A percentile compares a stretch with the other conserved stretches of the same genome.
phyloP scores from a whole-genome alignment of 495 filamentous ascomycete species.

The Baudoinia panamericana region DNA sequence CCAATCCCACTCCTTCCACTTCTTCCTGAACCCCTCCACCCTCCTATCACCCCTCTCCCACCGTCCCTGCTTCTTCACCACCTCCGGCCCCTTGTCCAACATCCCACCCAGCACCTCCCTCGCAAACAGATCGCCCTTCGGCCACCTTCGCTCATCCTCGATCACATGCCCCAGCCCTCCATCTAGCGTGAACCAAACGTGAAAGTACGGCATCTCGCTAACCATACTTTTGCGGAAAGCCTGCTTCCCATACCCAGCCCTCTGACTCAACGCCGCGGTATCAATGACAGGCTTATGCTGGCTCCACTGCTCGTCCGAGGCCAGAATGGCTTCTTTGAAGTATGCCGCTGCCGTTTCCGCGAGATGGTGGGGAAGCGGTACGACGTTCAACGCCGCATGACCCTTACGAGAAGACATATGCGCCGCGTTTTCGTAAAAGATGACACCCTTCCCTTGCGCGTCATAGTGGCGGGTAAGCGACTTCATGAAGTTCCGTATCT shows the following conservation, averaged over 20 bases:
- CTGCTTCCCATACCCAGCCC: constrained; percentile 49
- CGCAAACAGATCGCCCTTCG: constrained; percentile 84
- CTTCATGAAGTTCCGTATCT: constrained; percentile 99
- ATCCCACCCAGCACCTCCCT: constrained; percentile 87
- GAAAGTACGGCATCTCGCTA: constrained; percentile 98
- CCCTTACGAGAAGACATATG: constrained; percentile 53
- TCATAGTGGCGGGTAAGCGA: constrained; percentile 84
- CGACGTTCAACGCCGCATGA: constrained; percentile 75
- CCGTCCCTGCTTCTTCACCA: constrained; percentile 81
- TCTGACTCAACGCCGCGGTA: constrained; percentile 49
- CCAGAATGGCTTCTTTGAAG: constrained; percentile 87
- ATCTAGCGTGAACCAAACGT: constrained; percentile 89
- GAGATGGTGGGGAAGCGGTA: constrained; percentile 75
- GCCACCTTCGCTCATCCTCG: constrained; percentile 79
- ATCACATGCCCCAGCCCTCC: constrained; percentile 88
- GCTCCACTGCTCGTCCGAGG: constrained; percentile 79
- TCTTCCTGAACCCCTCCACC: constrained; percentile 64
- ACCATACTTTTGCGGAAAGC: constrained; percentile 74
- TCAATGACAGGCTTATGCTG: constrained; percentile 93
- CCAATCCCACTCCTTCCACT: constrained; percentile 94
- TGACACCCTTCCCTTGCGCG: constrained; percentile 73
- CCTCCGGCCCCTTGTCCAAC: constrained; percentile 67
- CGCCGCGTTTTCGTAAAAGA: constrained; percentile 97
- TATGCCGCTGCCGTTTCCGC: constrained; percentile 87
- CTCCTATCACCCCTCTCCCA: constrained; percentile 69